Evolutionary conservation across 1,284 basidiomycete species (phyloP).

Genomic region (Cutaneotrichosporon arboriforme): DNA sequence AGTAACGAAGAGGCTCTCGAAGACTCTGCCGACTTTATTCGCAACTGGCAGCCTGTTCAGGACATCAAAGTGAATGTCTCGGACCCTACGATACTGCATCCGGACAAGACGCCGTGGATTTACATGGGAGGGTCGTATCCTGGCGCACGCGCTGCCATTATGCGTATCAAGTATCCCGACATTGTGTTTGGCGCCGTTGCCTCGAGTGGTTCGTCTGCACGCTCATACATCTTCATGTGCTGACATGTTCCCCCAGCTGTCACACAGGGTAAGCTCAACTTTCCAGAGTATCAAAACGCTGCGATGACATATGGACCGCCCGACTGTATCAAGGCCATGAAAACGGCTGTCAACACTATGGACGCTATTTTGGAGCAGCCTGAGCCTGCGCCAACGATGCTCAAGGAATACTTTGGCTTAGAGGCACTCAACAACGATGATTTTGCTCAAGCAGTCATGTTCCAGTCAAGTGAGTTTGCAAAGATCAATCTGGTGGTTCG

Average conservation of each 20-base stretch:
- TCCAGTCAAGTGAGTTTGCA: slow-evolving; percentile 26
- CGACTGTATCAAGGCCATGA: slow-evolving; percentile 64
- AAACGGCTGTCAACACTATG: slow-evolving; percentile 59
- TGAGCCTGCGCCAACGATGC: slow-evolving; percentile 48
- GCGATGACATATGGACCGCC: slow-evolving; percentile 69
- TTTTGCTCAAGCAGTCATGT: slow-evolving; percentile 57
- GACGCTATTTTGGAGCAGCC: slow-evolving; percentile 57
- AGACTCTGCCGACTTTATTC: slow-evolving; percentile 84
- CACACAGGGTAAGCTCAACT: slow-evolving; percentile 52
- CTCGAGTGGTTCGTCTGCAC: slow-evolving; percentile 66
- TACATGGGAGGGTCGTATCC: slow-evolving; percentile 81
- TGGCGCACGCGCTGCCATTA: slow-evolving; percentile 89
- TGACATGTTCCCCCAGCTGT: slow-evolving; percentile 32
- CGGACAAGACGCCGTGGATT: slow-evolving; percentile 67
- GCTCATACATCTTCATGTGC: slow-evolving; percentile 56
- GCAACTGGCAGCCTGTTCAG: slow-evolving; percentile 61
- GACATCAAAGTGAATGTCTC: slow-evolving; percentile 59
- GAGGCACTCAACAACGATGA: slow-evolving; percentile 63
- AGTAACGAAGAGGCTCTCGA: slow-evolving; percentile 82
- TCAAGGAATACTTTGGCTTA: slow-evolving; percentile 71
- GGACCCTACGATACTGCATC: slow-evolving; percentile 54
- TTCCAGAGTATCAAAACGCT: slow-evolving; percentile 67
- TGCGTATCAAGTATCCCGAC: slow-evolving; percentile 67
- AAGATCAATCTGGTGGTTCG: not conserved
- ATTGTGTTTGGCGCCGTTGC: slow-evolving; percentile 89